Base-by-base conservation (phyloP, 192 early-diverging fungal species). In the Backusella luteola region DNA sequence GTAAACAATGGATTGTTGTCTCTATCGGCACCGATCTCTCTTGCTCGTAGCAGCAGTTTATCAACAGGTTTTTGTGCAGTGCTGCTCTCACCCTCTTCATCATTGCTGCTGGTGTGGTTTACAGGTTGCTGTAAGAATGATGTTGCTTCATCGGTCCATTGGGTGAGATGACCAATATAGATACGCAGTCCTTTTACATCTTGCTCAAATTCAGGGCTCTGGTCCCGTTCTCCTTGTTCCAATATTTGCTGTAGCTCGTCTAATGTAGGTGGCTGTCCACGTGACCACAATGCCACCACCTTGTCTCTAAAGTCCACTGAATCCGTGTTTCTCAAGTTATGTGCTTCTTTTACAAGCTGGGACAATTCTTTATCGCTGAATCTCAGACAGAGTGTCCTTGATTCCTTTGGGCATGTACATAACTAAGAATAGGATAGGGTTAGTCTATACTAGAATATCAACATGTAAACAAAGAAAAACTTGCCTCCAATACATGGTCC, bases 401-500 rank as follows among this genome's bases (percentile, higher is more conserved):
- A 72, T 19, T 76, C 73, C 19, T 69, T 39, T 8, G 75, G 78
- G 56, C 87, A 88, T 35, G 75, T 76, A 63, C 87, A 86, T 17
- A 86, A 39, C 29, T 72, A 67, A 2, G 38, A 68, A 75, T 41
- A 72, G 21, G n/a, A 26, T 44, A 32, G 36, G 8, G 11, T 69
- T 39, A 12, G n/a, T 15, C 11, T 21, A 8, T 39, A 38, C 7
- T 12, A 15, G 9, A 29, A 71, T 71, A 38, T 0, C 1, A 14
- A 26, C 29, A 70, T 6, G 32, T 32, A 3, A 29, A 70, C 9
- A 14, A 21, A 44, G 4, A 34, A 12, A 0, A 29, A 12, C 14
- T 52, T 74, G 75, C 79, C 69, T 89, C 84, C 15, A 75, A 63
- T 15, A 85, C 83, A 76, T 95, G 95, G 1, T 85, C 81, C 21